Evolutionary conservation across 2,329 filamentous ascomycete species (phyloP).

Genomic region (Pseudohalonectria lignicola): DNA sequence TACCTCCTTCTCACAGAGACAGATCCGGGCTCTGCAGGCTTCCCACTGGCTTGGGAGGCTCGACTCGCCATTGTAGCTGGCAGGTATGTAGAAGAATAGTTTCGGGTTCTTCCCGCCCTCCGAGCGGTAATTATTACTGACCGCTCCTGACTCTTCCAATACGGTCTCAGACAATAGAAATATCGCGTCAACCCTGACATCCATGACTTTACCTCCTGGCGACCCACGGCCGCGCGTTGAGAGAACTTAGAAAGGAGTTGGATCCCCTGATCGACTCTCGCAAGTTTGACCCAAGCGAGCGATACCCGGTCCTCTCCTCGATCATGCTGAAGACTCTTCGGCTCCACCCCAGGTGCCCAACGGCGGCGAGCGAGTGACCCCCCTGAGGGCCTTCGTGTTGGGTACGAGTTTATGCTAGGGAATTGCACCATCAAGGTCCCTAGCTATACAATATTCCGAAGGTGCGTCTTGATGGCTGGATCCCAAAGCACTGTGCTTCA

Average conservation of each 20-base stretch:
- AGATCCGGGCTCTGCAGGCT: not conserved
- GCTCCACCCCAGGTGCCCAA: not conserved
- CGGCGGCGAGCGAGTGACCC: not conserved
- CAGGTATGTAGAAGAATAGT: not conserved
- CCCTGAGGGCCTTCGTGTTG: not conserved
- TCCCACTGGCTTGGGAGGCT: not conserved
- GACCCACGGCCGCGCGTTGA: not conserved
- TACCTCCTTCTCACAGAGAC: not conserved
- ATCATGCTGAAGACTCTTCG: not conserved
- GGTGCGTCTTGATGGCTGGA: too few relatives aligned
- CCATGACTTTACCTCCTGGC: not conserved
- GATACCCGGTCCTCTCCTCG: not conserved
- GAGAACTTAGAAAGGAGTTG: not conserved
- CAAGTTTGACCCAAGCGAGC: not conserved
- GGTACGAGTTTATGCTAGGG: not conserved
- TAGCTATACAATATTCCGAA: not conserved
- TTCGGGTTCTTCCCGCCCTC: not conserved
- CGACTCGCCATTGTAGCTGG: not conserved
- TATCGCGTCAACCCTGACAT: too few relatives aligned
- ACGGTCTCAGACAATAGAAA: too few relatives aligned
- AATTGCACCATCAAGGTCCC: not conserved
- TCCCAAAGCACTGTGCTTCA: too few relatives aligned
- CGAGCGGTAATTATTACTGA: not conserved
- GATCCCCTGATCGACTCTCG: not conserved
- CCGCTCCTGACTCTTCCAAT: too few relatives aligned